Conservation (phyloP, 176 grass and related monocot species). For the Carex littledalei region DNA sequence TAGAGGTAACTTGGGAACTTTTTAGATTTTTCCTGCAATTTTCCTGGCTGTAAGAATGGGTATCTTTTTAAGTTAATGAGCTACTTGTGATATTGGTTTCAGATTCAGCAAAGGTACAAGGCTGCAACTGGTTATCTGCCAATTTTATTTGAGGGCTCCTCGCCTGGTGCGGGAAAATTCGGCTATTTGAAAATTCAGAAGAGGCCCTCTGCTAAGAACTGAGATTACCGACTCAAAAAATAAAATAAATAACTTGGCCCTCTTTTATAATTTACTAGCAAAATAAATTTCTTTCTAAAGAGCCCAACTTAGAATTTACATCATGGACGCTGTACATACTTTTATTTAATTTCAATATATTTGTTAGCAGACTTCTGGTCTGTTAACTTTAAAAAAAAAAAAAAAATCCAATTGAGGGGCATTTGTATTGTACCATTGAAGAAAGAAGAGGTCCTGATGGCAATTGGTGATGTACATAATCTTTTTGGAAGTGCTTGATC, state of each 20-base stretch:
- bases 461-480: background rate
- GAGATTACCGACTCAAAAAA: constrained; percentile 9
- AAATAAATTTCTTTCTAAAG: background rate
- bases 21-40: background rate
- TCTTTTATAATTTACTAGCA: background rate
- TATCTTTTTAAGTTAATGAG: background rate
- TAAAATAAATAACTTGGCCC: background rate
- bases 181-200: constrained; percentile 73
- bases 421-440: background rate
- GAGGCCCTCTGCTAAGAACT: background rate
- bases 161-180: constrained; percentile 75
- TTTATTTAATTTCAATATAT: no score
- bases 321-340: no score
- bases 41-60: background rate
- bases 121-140: constrained; percentile 78
- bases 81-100: constrained; percentile 21
- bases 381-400: no score
- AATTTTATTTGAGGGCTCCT: constrained; percentile 79
- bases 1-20: constrained; percentile 41
- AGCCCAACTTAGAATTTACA: background rate
- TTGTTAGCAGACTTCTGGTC: no score
- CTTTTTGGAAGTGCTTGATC: background rate
- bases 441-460: background rate
- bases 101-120: constrained; percentile 93
- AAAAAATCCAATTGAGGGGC: background rate